A percentile compares a stretch with the other conserved stretches of the same genome.
Conservation (phyloP, 768 basidiomycete genomes). For the Mycena polygramma region DNA sequence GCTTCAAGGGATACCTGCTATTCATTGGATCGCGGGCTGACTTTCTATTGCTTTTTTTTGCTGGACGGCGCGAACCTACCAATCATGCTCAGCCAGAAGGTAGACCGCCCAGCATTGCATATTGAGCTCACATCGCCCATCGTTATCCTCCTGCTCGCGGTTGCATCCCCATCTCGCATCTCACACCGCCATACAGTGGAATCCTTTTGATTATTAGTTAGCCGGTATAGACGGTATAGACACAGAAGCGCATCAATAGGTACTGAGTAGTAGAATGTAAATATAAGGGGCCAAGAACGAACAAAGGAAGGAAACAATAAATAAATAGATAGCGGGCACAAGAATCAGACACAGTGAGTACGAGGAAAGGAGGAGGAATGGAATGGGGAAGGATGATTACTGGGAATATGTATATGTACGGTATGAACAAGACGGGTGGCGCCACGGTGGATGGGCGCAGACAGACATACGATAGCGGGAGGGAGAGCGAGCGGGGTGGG, state of each 20-base stretch:
- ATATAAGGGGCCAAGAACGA: conserved; percentile 6
- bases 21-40: too few species aligned
- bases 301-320: conserved; percentile 28
- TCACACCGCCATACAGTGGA: neutral
- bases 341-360: neutral
- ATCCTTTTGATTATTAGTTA: conserved; percentile 33
- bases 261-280: conserved; percentile 22
- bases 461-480: conserved; percentile 31
- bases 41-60: too few species aligned
- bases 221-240: conserved; percentile 33
- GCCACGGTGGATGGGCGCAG: conserved; percentile 4
- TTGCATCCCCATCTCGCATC: neutral
- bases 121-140: too few species aligned
- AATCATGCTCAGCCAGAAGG: too few species aligned
- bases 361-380: neutral
- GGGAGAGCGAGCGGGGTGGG: conserved; percentile 23
- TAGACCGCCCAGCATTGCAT: too few species aligned
- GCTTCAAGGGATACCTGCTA: too few species aligned
- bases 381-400: neutral
- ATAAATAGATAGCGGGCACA: conserved; percentile 24
- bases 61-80: too few species aligned
- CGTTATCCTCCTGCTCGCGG: too few species aligned
- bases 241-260: conserved; percentile 23
- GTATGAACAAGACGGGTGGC: conserved; percentile 15
- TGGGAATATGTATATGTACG: conserved; percentile 23